Evolutionary conservation across 2,329 filamentous ascomycete species (phyloP).

Genomic region (Cryphonectria radicalis): DNA sequence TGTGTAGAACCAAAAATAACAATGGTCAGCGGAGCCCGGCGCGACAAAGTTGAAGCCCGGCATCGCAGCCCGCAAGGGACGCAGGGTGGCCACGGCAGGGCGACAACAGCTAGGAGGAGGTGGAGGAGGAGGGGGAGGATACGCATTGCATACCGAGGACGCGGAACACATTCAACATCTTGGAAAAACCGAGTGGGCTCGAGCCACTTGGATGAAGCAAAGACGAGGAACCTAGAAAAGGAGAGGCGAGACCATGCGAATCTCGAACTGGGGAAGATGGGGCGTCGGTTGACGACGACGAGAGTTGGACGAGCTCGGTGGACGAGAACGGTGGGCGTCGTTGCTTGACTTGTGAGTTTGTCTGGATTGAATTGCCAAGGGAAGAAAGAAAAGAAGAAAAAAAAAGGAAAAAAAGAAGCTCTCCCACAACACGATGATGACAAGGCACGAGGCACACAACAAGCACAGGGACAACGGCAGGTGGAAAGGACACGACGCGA

Average conservation of each 20-base stretch:
- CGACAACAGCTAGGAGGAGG: neutral
- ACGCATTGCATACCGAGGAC: conserved; percentile 52
- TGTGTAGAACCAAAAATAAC: conserved; percentile 53
- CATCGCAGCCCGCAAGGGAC: conserved; percentile 25
- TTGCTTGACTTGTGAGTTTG: neutral
- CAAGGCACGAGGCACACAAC: neutral
- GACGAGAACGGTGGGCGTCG: neutral
- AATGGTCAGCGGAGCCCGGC: conserved; percentile 31
- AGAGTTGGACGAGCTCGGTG: neutral
- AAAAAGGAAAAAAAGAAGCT: conserved; percentile 7
- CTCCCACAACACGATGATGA: neutral
- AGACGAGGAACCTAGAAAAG: neutral
- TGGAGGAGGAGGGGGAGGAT: neutral
- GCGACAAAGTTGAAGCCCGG: conserved; percentile 11
- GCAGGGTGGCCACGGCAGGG: conserved; percentile 10
- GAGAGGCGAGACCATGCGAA: conserved; percentile 7
- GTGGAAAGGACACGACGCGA: conserved; percentile 49
- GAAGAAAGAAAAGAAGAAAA: neutral
- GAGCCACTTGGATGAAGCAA: conserved; percentile 14
- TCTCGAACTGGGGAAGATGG: neutral
- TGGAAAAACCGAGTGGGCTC: conserved; percentile 29
- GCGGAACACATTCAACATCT: conserved; percentile 63
- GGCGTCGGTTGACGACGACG: conserved; percentile 1
- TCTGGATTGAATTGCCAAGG: neutral
- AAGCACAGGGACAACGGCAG: conserved; percentile 11